Evolutionary conservation across 1,139 yeast genomes (phyloP).

Genomic region (Meyerozyma athensensis): DNA sequence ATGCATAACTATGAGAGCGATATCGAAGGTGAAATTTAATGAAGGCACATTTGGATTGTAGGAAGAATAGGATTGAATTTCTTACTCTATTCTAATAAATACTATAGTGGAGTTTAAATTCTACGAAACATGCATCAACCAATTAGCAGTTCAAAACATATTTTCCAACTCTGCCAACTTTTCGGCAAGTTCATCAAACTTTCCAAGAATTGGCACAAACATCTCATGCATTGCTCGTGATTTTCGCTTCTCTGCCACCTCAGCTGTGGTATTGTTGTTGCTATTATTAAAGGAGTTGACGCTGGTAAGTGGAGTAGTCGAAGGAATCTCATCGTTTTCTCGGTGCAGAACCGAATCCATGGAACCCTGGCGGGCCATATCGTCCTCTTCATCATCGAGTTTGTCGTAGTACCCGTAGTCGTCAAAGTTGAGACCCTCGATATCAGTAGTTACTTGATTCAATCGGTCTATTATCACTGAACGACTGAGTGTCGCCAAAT

Average conservation of each 20-base stretch:
- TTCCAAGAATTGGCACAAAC: constrained; percentile 45
- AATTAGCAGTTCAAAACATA: constrained; percentile 10
- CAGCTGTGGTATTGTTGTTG: constrained; percentile 5
- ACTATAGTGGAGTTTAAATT: neutral
- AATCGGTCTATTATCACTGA: constrained; percentile 37
- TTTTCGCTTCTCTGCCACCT: constrained; percentile 18
- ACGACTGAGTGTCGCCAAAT: constrained; percentile 23
- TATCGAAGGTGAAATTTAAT: neutral
- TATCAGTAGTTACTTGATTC: constrained; percentile 38
- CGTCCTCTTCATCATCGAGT: constrained; percentile 14
- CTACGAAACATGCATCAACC: too few species aligned
- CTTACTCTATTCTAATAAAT: neutral
- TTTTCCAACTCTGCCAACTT: constrained; percentile 41
- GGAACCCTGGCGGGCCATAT: constrained; percentile 7
- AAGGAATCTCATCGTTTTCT: constrained; percentile 10
- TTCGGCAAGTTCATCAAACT: constrained; percentile 45
- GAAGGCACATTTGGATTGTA: too few species aligned
- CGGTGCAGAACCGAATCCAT: constrained; percentile 6
- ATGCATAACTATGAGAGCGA: neutral
- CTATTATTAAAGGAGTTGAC: constrained; percentile 27
- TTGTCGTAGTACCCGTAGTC: constrained; percentile 16
- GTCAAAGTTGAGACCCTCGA: constrained; percentile 26
- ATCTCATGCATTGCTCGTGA: constrained; percentile 37
- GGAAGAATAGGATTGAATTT: neutral
- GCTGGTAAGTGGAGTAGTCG: constrained; percentile 36